phyloP scores from a whole-genome alignment of 495 filamentous ascomycete genomes.

The Jackrogersella minutella region DNA sequence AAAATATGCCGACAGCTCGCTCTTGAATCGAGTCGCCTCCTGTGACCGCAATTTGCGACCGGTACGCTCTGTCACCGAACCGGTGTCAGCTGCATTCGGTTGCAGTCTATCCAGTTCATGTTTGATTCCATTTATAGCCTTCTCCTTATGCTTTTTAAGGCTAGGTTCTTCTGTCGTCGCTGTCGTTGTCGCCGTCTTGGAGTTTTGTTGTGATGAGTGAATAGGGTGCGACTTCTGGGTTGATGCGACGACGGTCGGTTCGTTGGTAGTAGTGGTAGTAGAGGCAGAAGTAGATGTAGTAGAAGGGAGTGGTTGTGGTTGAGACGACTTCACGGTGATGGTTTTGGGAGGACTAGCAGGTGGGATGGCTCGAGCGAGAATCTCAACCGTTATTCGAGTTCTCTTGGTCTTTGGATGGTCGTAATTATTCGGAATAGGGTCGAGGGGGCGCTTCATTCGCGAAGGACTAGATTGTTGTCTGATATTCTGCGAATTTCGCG shows the following conservation, averaged over 20 bases:
- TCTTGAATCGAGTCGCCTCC: conserved; percentile 73
- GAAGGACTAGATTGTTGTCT: conserved; percentile 33
- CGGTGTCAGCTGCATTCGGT: conserved; percentile 51
- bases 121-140: conserved; percentile 61
- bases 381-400: conserved; percentile 52
- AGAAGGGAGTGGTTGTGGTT: conserved; percentile 29
- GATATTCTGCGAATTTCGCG: conserved; percentile 40
- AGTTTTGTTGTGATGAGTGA: conserved; percentile 13
- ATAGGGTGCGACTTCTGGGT: conserved; percentile 10
- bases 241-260: conserved; percentile 27
- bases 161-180: conserved; percentile 33
- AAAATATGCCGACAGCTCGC: conserved; percentile 87
- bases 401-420: conserved; percentile 48
- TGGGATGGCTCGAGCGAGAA: conserved; percentile 42
- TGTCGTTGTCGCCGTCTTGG: conserved; percentile 39
- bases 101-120: conserved; percentile 60
- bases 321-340: conserved; percentile 48
- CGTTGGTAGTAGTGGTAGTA: conserved; percentile 37
- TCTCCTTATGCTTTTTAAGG: conserved; percentile 56
- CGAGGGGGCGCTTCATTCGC: conserved; percentile 47
- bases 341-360: conserved; percentile 36
- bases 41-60: conserved; percentile 64
- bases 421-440: conserved; percentile 43
- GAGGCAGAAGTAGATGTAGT: conserved; percentile 27
- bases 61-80: conserved; percentile 55